phyloP scores from a whole-genome alignment of 2,329 filamentous ascomycete genomes.

The Fusarium incarnatum region DNA sequence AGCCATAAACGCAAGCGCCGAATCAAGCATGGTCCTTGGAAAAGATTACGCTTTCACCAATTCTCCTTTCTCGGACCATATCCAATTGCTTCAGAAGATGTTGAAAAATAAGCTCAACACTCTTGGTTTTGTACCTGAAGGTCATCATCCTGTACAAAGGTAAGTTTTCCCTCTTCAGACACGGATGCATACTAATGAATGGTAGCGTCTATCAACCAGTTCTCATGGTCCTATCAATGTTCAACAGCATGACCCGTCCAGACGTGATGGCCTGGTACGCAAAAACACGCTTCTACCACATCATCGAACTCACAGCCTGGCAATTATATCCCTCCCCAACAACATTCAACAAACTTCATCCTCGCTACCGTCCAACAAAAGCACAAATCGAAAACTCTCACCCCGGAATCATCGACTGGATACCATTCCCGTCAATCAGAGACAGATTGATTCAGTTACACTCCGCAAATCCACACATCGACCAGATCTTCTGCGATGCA shows the following conservation, averaged over 20 bases:
- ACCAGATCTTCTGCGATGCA: constrained; percentile 51
- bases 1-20: constrained; percentile 41
- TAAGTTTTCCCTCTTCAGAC: too few relatives aligned
- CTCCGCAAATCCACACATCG: constrained; percentile 48
- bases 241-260: constrained; percentile 52
- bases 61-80: constrained; percentile 50
- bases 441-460: constrained; percentile 48
- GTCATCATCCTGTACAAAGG: constrained; percentile 31
- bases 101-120: constrained; percentile 41
- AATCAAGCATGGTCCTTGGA: constrained; percentile 36
- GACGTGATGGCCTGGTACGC: constrained; percentile 55
- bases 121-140: constrained; percentile 27
- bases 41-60: constrained; percentile 47
- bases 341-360: constrained; percentile 47
- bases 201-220: constrained; percentile 49
- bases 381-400: constrained; percentile 42
- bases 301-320: constrained; percentile 51
- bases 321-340: constrained; percentile 47
- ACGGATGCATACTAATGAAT: too few relatives aligned
- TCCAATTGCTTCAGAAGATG: constrained; percentile 44
- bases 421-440: constrained; percentile 47
- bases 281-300: constrained; percentile 53
- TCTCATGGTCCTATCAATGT: constrained; percentile 49
- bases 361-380: constrained; percentile 46
- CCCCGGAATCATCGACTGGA: constrained; percentile 50